phyloP scores from a whole-genome alignment of 768 basidiomycete species.

The Mycena rebaudengoi region DNA sequence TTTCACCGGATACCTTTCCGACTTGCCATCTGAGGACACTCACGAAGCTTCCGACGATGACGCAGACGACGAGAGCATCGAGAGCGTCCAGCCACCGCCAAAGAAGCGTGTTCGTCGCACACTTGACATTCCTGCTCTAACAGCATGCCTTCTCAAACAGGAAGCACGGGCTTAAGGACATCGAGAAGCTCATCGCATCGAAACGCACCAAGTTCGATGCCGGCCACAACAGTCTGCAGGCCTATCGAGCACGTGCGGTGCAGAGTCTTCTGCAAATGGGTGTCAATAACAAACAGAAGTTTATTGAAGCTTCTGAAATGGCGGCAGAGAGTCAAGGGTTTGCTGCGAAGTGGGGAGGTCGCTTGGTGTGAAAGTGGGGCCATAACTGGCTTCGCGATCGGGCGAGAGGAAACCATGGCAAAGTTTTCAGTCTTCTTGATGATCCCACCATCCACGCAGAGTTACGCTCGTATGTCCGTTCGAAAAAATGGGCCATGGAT shows the following conservation, averaged over 20 bases:
- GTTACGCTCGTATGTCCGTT: slow-evolving; percentile 19
- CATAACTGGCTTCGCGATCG: slow-evolving; percentile 21
- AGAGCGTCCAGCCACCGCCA: too few species aligned
- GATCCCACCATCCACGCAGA: slow-evolving; percentile 22
- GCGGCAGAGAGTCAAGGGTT: slow-evolving; percentile 29
- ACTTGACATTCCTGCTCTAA: too few species aligned
- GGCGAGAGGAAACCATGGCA: slow-evolving; percentile 16
- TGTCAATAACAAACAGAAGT: slow-evolving; percentile 5
- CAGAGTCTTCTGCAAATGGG: slow-evolving; percentile 23
- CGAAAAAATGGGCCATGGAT: slow-evolving; percentile 33
- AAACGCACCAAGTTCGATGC: slow-evolving; percentile 21
- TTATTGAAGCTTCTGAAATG: slow-evolving; percentile 22
- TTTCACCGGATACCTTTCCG: too few species aligned
- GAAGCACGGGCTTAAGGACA: slow-evolving; percentile 9
- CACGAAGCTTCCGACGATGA: too few species aligned
- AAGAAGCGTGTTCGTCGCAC: too few species aligned
- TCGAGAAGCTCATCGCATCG: slow-evolving; percentile 24
- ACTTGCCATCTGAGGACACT: too few species aligned
- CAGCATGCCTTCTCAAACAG: too few species aligned
- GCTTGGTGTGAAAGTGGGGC: slow-evolving; percentile 17
- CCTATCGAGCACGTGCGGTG: slow-evolving; percentile 17
- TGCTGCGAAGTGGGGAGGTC: slow-evolving; percentile 17
- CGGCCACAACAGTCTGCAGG: slow-evolving; percentile 29
- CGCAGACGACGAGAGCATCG: too few species aligned
- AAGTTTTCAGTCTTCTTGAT: slow-evolving; percentile 22